Conservation (phyloP, 352 stramenopile species). For the Phytopythium ostracodes region DNA sequence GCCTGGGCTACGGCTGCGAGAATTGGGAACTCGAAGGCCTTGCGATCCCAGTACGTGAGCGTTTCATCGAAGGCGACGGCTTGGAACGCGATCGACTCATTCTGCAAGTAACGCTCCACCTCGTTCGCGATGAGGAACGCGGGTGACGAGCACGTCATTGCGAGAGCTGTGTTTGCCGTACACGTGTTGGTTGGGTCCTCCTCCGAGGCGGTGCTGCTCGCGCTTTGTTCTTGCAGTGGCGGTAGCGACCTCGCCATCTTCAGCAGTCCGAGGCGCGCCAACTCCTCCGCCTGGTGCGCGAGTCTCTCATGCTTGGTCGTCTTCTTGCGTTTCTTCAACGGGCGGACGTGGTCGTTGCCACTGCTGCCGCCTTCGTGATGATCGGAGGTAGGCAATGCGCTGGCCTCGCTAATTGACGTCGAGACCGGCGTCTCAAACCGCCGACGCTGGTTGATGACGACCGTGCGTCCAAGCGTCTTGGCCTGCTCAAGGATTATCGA, state of each 20-base stretch:
- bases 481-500: neutral
- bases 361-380: no score
- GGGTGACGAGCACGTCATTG: neutral
- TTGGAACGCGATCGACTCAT: constrained; percentile 13
- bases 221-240: neutral
- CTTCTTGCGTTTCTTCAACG: neutral
- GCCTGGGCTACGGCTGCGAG: constrained; percentile 4
- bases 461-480: neutral
- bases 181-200: neutral
- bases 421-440: neutral
- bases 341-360: neutral
- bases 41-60: constrained; percentile 19
- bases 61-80: constrained; percentile 16
- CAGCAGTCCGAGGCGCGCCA: neutral
- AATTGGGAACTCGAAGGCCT: constrained; percentile 21
- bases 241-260: neutral
- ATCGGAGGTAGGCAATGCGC: no score
- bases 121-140: constrained; percentile 7
- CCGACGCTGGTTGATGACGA: neutral
- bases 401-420: neutral
- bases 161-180: neutral
- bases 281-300: neutral
- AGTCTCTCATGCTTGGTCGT: neutral
- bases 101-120: constrained; percentile 18
- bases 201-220: neutral